Evolutionary conservation across 345 rosid species (phyloP), one percentile per base, ranked within the genome.

Genomic region (Populus davidiana): DNA sequence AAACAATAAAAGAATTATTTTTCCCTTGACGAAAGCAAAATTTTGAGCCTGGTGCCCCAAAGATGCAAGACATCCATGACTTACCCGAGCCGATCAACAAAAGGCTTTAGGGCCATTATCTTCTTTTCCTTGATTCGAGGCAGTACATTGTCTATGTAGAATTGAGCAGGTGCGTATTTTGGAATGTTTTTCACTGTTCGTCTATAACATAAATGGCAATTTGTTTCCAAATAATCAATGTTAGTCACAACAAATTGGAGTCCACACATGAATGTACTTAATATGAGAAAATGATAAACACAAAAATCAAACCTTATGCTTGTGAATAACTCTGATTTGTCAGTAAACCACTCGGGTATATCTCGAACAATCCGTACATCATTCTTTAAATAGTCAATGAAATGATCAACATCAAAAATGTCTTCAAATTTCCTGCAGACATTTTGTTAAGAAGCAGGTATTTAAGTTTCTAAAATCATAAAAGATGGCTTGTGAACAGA

Each of bases 131-230:
- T 96, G 79, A 96, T 88, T 78, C 99, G 91, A 63, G 99, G 99
- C 65, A 96, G 89, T 38, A 96, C 99, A 80, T 96, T 96, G 85
- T 94, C 99, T n/a, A 96, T 90, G 79, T 96, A 96, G 82, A 96
- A 96, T 47, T 96, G 94, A 6, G 98, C 98, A 38, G 99, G 92
- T 67, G 99, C 99, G 84, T 96, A 96, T 77, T 96, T 96, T 66
- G 99, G 99, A 83, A 96, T 96, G 83, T 96, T 96, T 88, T 96
- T 96, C 64, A 96, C 99, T 7, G 99, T 96, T 75, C 98, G 93
- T 77, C 99, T 96, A 82, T 56, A 68, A 67, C 33, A 71, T 6
- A 65, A 56, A 44, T 20, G 68, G 21, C 29, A 52, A 50, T 27
- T 10, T 41, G 18, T 27, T 31, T 61, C 27, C 44, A n/a, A 54